Percentiles rank a stretch among this genome's conserved stretches.
These are phyloP conservation scores for Letharia lupina DNA, from an alignment of 495 filamentous ascomycete species.

Conservation along the genomic window DNA sequence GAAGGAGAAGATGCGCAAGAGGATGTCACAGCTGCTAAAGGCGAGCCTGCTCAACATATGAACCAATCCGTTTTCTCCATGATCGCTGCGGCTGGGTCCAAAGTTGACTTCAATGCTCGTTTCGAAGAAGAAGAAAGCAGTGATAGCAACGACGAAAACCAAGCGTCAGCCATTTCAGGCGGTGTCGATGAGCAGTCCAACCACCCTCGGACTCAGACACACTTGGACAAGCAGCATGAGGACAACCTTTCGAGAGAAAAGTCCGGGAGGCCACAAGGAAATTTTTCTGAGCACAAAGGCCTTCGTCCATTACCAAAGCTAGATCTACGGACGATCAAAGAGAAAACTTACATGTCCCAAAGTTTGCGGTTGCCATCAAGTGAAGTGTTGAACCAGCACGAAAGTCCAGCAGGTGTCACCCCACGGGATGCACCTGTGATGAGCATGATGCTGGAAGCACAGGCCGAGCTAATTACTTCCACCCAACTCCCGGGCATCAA, in stretches of 20 bases:
- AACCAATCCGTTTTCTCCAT: constrained; percentile 93
- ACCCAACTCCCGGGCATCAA: constrained; percentile 25
- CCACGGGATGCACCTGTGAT: constrained; percentile 60
- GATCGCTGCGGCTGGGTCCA: constrained; percentile 82
- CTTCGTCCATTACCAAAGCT: constrained; percentile 29
- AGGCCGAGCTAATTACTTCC: constrained; percentile 48
- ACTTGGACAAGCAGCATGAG: constrained; percentile 3
- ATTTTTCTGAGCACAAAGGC: constrained; percentile 17
- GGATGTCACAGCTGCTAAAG: constrained; percentile 56
- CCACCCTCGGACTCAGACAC: constrained; percentile 1
- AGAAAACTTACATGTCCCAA: constrained; percentile 30
- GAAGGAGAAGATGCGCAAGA: constrained; percentile 64
- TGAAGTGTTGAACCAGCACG: constrained; percentile 21
- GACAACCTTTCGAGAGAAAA: constrained; percentile 1
- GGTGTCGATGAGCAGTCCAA: constrained; percentile 15
- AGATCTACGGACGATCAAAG: constrained; percentile 23
- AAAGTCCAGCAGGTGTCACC: constrained; percentile 35
- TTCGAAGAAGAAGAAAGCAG: constrained; percentile 68
- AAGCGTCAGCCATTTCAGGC: constrained; percentile 22
- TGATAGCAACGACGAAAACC: constrained; percentile 64
- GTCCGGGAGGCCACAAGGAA: constrained; percentile 4
- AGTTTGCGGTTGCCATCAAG: constrained; percentile 20
- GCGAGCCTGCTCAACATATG: constrained; percentile 54
- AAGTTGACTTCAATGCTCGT: constrained; percentile 66
- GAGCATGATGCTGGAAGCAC: constrained; percentile 77